Base-by-base conservation (phyloP, 2,329 filamentous ascomycete species). In the Sphaerulina populicola region DNA sequence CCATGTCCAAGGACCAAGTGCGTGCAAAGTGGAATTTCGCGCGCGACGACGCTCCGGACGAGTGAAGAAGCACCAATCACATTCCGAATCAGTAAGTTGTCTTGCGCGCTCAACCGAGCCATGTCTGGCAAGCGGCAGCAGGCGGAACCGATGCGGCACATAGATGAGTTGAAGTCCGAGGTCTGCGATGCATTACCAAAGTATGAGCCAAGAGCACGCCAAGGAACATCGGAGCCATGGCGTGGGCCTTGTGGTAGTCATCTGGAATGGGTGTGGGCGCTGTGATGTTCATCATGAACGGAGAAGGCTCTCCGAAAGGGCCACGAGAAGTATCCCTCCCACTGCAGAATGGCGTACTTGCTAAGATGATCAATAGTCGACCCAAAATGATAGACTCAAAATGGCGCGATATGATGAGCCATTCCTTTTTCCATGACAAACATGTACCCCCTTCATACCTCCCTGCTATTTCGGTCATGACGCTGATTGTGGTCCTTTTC, bases 1-100 rank as follows among this genome's bases (percentile, higher is more conserved):
- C 85, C 59, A 97, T 97, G 93, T 86, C 89, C 62, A 96, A 95
- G 70, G 93, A 96, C 66, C 62, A 59, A 44, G 57, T 52, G 21
- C 57, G 62, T 27, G 54, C 57, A 29, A 63, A 62, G 39, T 66
- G 61, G 59, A 58, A 62, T 6, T 63, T 58, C 35, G 52, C 45
- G 11, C 47, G 48, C 29, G 54, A 55, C 21, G 61, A 60, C 6
- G 50, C 41, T 2, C 45, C 38, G 18, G 58, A 60, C 6, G 58
- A 62, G 37, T 62, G 53, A 59, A 40, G 37, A 27, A 42, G n/a
- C 8, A 3, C 18, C 18, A 2, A 11, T 1, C 18, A 12, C 29
- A 7, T n/a, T 35, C 11, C 12, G 21, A 15, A 33, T 21, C 27
- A 38, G 37, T 47, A 47, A 47, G 36, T 47, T 27, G 30, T 29